Percentiles rank a stretch among this genome's conserved stretches.
Evolutionary conservation across 1,284 basidiomycete species (phyloP).

Genomic region (Singerocomus inundabilis): DNA sequence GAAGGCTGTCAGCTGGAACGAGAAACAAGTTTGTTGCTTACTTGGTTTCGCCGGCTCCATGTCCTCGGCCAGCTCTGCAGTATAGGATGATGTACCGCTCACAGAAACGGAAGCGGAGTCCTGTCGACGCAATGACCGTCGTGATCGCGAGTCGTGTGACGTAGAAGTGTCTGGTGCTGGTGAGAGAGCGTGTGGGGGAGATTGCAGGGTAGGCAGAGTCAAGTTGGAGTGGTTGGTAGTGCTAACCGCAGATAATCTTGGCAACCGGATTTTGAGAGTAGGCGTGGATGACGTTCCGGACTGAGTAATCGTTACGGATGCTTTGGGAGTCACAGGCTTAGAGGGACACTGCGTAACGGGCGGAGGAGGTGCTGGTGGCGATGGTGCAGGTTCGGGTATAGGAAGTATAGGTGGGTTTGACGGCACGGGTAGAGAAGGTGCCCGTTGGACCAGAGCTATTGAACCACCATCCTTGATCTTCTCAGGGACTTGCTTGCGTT

Average conservation of each 20-base stretch:
- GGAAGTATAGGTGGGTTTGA: conserved; percentile 18
- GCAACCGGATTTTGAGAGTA: conserved; percentile 35
- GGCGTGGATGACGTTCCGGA: conserved; percentile 33
- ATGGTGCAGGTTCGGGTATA: conserved; percentile 15
- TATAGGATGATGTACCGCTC: conserved; percentile 33
- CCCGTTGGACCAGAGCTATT: conserved; percentile 4
- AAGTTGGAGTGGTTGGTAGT: conserved; percentile 24
- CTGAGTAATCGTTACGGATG: conserved; percentile 37
- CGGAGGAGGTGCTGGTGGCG: conserved; percentile 6
- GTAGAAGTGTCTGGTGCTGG: conserved; percentile 25
- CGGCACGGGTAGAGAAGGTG: conserved; percentile 13
- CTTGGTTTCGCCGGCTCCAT: conserved; percentile 29
- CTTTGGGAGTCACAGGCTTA: conserved; percentile 35
- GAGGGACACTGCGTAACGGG: conserved; percentile 10
- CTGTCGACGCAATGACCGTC: conserved; percentile 29
- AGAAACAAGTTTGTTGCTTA: conserved; percentile 15
- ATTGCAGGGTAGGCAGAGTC: conserved; percentile 21
- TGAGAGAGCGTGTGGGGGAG: conserved; percentile 21
- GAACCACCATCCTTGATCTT: conserved; percentile 19
- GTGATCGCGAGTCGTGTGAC: conserved; percentile 28
- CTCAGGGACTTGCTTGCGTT: conserved; percentile 13
- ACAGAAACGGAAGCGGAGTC: conserved; percentile 34
- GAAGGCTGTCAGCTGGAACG: conserved; percentile 1
- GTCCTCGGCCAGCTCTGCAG: conserved; percentile 30
- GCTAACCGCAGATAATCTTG: conserved; percentile 33